Percentiles rank a stretch among this genome's conserved stretches.
phyloP scores from a whole-genome alignment of 2,329 filamentous ascomycete species.

The Botryotinia calthae region DNA sequence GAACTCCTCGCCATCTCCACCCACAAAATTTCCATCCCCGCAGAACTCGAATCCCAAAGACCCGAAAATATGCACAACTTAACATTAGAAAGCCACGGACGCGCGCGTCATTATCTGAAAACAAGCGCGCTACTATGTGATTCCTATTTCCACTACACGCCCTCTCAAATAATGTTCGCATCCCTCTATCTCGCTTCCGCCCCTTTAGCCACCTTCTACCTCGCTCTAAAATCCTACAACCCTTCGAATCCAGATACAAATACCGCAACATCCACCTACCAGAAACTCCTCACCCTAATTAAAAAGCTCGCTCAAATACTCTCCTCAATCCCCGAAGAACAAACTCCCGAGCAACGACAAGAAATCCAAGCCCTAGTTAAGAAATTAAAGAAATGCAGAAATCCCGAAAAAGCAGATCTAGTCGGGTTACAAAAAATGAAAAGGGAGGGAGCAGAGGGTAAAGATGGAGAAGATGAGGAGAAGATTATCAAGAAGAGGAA shows the following conservation, averaged over 20 bases:
- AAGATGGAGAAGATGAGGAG: constrained; percentile 34
- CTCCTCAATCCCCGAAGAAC: constrained; percentile 23
- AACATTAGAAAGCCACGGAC: constrained; percentile 63
- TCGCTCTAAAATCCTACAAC: constrained; percentile 34
- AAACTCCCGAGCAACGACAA: constrained; percentile 40
- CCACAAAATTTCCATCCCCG: constrained; percentile 3
- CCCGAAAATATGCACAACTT: constrained; percentile 41
- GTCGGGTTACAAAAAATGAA: constrained; percentile 61
- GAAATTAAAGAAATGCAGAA: constrained; percentile 71
- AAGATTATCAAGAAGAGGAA: constrained; percentile 42
- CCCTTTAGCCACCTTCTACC: constrained; percentile 47
- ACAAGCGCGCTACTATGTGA: constrained; percentile 84
- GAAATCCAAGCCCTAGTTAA: constrained; percentile 59
- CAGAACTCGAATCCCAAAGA: constrained; percentile 17
- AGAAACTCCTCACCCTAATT: constrained; percentile 6
- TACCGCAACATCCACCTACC: not conserved
- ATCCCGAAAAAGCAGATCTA: constrained; percentile 71
- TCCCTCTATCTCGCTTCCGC: constrained; percentile 73
- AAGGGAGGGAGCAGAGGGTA: constrained; percentile 44
- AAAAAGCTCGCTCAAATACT: constrained; percentile 1
- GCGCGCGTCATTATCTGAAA: constrained; percentile 71
- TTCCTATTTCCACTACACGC: constrained; percentile 95
- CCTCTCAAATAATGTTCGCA: constrained; percentile 88
- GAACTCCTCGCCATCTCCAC: constrained; percentile 53
- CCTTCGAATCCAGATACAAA: not conserved